Percentiles rank a stretch among this genome's conserved stretches.
phyloP scores from a whole-genome alignment of 495 filamentous ascomycete species.

The Saxophila tyrrhenica region DNA sequence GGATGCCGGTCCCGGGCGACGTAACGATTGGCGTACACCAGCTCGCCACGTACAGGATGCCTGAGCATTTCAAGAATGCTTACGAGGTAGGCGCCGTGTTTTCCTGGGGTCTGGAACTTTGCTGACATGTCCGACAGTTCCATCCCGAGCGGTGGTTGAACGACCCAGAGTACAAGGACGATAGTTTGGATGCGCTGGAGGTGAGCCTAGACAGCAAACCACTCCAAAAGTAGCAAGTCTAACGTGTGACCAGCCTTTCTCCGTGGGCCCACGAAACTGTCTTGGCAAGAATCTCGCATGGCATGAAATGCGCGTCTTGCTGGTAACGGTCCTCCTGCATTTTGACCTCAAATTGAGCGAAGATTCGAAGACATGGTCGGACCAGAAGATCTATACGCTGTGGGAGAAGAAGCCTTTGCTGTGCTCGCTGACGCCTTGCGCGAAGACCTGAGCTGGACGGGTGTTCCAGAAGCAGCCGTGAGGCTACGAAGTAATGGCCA shows the following conservation, averaged over 20 bases:
- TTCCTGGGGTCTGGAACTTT: too few relatives aligned
- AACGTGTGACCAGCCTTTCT: slow-evolving; percentile 1
- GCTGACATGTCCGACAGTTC: slow-evolving; percentile 15
- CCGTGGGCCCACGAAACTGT: slow-evolving; percentile 15
- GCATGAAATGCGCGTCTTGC: slow-evolving; percentile 29
- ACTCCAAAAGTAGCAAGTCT: slow-evolving; percentile 1
- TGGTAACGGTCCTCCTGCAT: slow-evolving; percentile 23
- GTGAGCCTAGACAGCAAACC: not conserved
- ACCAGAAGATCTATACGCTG: slow-evolving; percentile 9
- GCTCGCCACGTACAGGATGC: slow-evolving; percentile 1
- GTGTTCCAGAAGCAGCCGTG: too few relatives aligned
- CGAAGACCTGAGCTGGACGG: not conserved
- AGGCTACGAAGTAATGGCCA: too few relatives aligned
- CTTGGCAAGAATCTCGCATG: slow-evolving; percentile 26
- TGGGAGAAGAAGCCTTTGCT: slow-evolving; percentile 13
- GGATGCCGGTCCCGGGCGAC: slow-evolving; percentile 12
- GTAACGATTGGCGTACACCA: slow-evolving; percentile 16
- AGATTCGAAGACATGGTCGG: slow-evolving; percentile 24
- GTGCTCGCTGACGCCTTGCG: slow-evolving; percentile 4
- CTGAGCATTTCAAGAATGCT: slow-evolving; percentile 15
- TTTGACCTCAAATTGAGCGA: slow-evolving; percentile 26
- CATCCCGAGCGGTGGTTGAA: slow-evolving; percentile 23
- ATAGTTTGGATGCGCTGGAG: slow-evolving; percentile 16
- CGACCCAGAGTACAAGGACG: slow-evolving; percentile 9
- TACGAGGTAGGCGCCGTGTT: too few relatives aligned